These are phyloP conservation scores for Xerocomus spinulosus DNA, from an alignment of 768 basidiomycete species.

Conservation along the genomic window DNA sequence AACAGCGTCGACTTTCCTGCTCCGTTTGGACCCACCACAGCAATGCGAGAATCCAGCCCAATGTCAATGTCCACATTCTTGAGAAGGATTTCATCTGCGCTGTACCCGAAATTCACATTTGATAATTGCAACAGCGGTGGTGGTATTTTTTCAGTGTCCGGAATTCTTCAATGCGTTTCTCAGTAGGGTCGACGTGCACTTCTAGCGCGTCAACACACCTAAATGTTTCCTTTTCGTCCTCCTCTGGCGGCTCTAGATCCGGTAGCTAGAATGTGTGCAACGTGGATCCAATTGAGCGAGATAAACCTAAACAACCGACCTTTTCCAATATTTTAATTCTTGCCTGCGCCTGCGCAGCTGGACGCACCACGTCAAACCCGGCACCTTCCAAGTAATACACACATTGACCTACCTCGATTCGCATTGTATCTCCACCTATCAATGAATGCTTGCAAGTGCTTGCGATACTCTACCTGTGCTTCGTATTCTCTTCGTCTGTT, in stretches of 20 bases:
- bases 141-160: conserved; percentile 95
- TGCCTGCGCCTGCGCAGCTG: conserved; percentile 83
- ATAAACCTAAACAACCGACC: conserved; percentile 32
- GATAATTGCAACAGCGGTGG: conserved; percentile 92
- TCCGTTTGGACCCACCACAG: conserved; percentile 92
- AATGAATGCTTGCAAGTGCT: conserved; percentile 95
- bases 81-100: conserved; percentile 68
- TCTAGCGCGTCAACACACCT: conserved; percentile 44
- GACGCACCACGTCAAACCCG: conserved; percentile 5
- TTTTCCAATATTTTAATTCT: conserved; percentile 78
- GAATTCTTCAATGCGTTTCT: conserved; percentile 53
- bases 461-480: conserved; percentile 90
- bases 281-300: background rate
- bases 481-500: conserved; percentile 95
- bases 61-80: conserved; percentile 85
- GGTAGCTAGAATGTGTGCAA: conserved; percentile 55
- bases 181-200: background rate
- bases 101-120: conserved; percentile 88
- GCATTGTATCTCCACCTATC: conserved; percentile 98
- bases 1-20: conserved; percentile 95
- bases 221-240: conserved; percentile 90
- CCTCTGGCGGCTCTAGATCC: conserved; percentile 87
- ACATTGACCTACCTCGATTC: conserved; percentile 60
- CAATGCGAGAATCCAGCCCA: conserved; percentile 90
- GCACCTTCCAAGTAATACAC: background rate